These are phyloP conservation scores for Penium margaritaceum DNA, from an alignment of 139 green algal genomes.

Conservation along the genomic window DNA sequence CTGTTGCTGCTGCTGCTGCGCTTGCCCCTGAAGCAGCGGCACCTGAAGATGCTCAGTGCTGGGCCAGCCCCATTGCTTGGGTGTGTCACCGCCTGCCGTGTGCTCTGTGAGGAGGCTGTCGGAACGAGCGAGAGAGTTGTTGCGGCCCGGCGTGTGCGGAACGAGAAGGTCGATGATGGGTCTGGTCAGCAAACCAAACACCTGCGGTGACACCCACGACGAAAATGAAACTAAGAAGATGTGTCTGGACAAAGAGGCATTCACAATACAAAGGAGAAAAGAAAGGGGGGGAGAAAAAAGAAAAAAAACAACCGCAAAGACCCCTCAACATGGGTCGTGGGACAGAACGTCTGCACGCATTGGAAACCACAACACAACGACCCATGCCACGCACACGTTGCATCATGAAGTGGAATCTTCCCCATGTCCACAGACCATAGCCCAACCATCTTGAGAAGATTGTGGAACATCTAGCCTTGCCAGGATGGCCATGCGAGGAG, in stretches of 20 bases:
- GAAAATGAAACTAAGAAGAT: not conserved
- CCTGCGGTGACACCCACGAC: not conserved
- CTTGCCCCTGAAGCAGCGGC: too few species aligned
- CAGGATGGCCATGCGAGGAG: not conserved
- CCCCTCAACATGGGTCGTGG: too few species aligned
- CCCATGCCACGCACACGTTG: not conserved
- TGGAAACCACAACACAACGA: not conserved
- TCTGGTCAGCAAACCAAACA: conserved; percentile 30
- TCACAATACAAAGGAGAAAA: too few species aligned
- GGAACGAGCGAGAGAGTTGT: not conserved
- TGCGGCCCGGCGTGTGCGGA: not conserved
- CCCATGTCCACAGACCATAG: too few species aligned
- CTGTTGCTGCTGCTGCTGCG: too few species aligned
- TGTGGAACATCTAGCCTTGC: not conserved
- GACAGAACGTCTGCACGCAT: not conserved
- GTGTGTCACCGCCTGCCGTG: not conserved
- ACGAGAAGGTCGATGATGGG: conserved; percentile 22
- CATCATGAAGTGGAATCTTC: too few species aligned
- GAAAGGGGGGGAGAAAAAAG: too few species aligned
- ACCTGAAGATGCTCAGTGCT: too few species aligned
- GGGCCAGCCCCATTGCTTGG: not conserved
- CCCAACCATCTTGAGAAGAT: not conserved
- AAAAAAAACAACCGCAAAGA: too few species aligned
- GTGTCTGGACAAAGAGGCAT: not conserved
- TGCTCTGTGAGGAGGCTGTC: not conserved